phyloP scores from a whole-genome alignment of 1,139 yeast genomes.

The Blastobotrys illinoisensis region DNA sequence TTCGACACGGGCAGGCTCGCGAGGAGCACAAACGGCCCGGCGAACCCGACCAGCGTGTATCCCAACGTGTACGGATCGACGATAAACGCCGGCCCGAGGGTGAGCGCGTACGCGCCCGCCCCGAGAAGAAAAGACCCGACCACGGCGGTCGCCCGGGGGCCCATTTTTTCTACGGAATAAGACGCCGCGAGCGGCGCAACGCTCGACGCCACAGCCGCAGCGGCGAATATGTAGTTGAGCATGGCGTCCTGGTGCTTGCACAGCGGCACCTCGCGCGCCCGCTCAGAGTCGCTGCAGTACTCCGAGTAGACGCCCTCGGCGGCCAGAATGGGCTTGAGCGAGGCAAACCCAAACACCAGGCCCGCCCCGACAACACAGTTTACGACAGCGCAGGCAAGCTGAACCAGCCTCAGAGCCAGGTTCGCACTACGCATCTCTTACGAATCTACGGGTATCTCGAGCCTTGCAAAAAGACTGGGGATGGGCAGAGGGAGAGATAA shows the following conservation, averaged over 20 bases:
- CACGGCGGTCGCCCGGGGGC: conserved; percentile 76
- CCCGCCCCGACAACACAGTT: conserved; percentile 95
- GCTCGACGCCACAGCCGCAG: conserved; percentile 86
- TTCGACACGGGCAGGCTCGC: conserved; percentile 76
- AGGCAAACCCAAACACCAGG: conserved; percentile 88
- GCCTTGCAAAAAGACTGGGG: background rate
- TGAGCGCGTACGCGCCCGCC: conserved; percentile 46
- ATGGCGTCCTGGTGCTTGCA: conserved; percentile 77
- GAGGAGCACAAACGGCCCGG: conserved; percentile 79
- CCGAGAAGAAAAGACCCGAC: conserved; percentile 59
- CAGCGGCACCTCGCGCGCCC: conserved; percentile 21
- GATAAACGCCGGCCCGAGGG: conserved; percentile 24
- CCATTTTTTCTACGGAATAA: conserved; percentile 63
- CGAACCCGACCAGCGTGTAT: conserved; percentile 61
- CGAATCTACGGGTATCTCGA: background rate
- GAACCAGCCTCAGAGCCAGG: conserved; percentile 31
- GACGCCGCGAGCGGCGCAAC: conserved; percentile 81
- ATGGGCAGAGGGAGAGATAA: background rate
- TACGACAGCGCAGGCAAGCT: conserved; percentile 61
- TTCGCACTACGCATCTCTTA: background rate
- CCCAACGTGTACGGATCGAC: conserved; percentile 65
- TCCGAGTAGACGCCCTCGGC: conserved; percentile 70
- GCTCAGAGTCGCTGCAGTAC: conserved; percentile 41
- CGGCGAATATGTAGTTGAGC: conserved; percentile 73
- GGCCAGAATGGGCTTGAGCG: conserved; percentile 75